Percentiles rank a stretch among this genome's conserved stretches.
These are phyloP conservation scores for Tolypocladium sp. DNA, from an alignment of 2,329 filamentous ascomycete species.

Conservation along the genomic window DNA sequence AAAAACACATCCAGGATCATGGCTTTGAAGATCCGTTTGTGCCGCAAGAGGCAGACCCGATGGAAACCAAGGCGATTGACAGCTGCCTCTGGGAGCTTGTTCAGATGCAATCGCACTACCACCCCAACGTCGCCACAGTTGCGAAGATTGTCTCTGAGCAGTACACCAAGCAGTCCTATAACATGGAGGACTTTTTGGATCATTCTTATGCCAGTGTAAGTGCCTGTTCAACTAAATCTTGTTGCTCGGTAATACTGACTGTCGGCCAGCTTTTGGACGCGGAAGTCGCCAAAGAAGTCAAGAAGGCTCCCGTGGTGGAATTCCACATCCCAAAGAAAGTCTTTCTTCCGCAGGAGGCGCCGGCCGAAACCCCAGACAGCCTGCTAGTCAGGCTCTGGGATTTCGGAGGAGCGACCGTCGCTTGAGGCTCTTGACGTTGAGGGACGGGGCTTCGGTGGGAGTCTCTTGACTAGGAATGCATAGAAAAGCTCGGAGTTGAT, in stretches of 20 bases:
- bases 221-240: constrained; percentile 10
- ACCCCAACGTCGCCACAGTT: constrained; percentile 91
- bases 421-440: neutral
- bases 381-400: constrained; percentile 54
- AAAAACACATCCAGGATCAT: constrained; percentile 49
- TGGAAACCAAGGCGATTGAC: constrained; percentile 78
- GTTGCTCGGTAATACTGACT: neutral
- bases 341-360: constrained; percentile 46
- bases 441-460: no score
- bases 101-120: constrained; percentile 84
- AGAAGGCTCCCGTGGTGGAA: constrained; percentile 81
- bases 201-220: constrained; percentile 78
- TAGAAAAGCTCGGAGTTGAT: neutral
- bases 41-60: constrained; percentile 67
- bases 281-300: constrained; percentile 75
- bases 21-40: constrained; percentile 67
- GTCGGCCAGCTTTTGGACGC: constrained; percentile 62
- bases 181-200: constrained; percentile 94
- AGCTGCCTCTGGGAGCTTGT: constrained; percentile 94
- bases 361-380: constrained; percentile 39
- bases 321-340: constrained; percentile 89
- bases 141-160: constrained; percentile 92
- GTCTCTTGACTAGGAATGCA: neutral
- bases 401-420: constrained; percentile 27
- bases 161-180: constrained; percentile 92